phyloP scores from a whole-genome alignment of 139 green algal genomes.

The Astrephomene gubernaculifera region DNA sequence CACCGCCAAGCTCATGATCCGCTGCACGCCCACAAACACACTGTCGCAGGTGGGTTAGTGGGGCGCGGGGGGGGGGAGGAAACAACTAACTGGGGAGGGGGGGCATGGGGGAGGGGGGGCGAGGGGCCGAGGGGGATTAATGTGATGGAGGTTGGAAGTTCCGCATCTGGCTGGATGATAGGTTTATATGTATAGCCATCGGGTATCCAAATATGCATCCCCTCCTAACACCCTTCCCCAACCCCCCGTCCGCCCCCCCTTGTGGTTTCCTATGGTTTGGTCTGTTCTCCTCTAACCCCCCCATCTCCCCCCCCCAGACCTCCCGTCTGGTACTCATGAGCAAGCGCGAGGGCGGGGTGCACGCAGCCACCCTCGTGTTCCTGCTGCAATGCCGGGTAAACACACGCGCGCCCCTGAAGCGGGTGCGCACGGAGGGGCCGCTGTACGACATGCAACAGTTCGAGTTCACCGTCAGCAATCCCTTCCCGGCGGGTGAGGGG shows the following conservation, averaged over 20 bases:
- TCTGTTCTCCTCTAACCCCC: too few relatives aligned
- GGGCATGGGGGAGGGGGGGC: too few relatives aligned
- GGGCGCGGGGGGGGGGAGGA: too few relatives aligned
- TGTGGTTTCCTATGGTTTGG: too few relatives aligned
- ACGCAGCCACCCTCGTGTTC: conserved; percentile 81
- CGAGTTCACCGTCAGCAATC: conserved; percentile 77
- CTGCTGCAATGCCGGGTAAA: conserved; percentile 62
- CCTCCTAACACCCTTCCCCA: too few relatives aligned
- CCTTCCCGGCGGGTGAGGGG: conserved; percentile 67
- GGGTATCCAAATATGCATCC: too few relatives aligned
- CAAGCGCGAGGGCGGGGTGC: conserved; percentile 57
- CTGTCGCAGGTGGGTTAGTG: conserved; percentile 57
- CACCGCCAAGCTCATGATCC: conserved; percentile 40
- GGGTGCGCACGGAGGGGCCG: conserved; percentile 48
- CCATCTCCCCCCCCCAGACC: neutral
- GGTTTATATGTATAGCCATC: too few relatives aligned
- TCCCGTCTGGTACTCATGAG: conserved; percentile 66
- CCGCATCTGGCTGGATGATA: too few relatives aligned
- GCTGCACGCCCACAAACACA: conserved; percentile 57
- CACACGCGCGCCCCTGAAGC: conserved; percentile 64
- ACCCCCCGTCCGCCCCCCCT: too few relatives aligned
- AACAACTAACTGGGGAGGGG: too few relatives aligned
- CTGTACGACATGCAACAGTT: conserved; percentile 78
- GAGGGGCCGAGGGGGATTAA: too few relatives aligned
- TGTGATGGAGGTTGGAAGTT: too few relatives aligned